A percentile compares a stretch with the other conserved stretches of the same genome.
phyloP scores from a whole-genome alignment of 495 filamentous ascomycete species.

The Podospora anserina region DNA sequence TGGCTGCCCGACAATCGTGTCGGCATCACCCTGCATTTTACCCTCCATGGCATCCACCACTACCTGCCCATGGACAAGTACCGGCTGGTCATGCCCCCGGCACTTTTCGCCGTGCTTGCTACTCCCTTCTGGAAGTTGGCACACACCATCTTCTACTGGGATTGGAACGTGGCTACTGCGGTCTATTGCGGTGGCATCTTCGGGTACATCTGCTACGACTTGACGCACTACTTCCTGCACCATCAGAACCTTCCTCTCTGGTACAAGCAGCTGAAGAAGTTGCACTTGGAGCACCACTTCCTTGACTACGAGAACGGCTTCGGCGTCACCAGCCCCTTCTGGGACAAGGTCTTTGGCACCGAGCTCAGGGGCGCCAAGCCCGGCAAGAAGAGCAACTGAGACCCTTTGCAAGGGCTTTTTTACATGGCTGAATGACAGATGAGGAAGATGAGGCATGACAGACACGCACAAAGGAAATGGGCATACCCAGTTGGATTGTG shows the following conservation, averaged over 20 bases:
- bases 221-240: conserved; percentile 99
- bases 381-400: neutral
- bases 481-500: neutral
- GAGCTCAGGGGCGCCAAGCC: conserved; percentile 55
- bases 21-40: conserved; percentile 84
- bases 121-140: conserved; percentile 92
- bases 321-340: conserved; percentile 96
- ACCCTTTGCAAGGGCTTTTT: conserved; percentile 48
- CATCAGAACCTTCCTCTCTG: conserved; percentile 87
- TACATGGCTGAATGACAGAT: conserved; percentile 33
- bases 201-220: conserved; percentile 92
- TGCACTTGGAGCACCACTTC: conserved; percentile 95
- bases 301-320: conserved; percentile 97
- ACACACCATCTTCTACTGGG: conserved; percentile 75
- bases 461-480: conserved; percentile 3
- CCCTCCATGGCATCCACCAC: conserved; percentile 96
- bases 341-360: conserved; percentile 90
- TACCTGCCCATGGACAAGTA: conserved; percentile 98
- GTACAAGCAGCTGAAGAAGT: conserved; percentile 90
- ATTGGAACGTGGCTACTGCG: conserved; percentile 75
- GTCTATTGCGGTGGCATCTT: conserved; percentile 90
- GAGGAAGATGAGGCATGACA: conserved; percentile 1
- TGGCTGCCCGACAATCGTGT: conserved; percentile 89
- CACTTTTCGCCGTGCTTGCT: conserved; percentile 80
- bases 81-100: conserved; percentile 94